Base-by-base conservation (phyloP, 192 early-diverging fungal species). In the Coemansia sp. region DNA sequence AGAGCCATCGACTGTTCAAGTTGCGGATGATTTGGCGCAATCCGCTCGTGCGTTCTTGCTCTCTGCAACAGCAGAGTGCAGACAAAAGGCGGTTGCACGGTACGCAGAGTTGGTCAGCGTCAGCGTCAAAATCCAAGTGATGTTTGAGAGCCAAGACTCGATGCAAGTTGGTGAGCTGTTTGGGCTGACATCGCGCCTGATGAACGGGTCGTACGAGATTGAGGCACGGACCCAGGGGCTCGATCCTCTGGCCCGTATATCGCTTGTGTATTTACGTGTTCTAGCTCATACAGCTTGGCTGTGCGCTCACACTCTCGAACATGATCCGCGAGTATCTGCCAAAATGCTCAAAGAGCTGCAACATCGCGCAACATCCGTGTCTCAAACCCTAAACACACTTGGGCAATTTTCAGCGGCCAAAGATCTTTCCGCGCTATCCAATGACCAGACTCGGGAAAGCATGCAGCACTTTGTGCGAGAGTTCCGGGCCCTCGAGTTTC, bases 251-350 rank as follows among this genome's bases (percentile, higher is more conserved):
- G 58, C 66, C 37, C 54, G 53, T 2, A 47, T 60, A 5, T 66
- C 73, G 2, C 69, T 81, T 19, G 39, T 38, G 2, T 65, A 67
- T 35, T 26, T 72, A 5, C 73, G 73, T 6, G 21, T 75, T 9
- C 69, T 81, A 14, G 78, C 69, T 9, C 78, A 81, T 26, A 69
- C 74, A 0, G 51, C 43, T 14, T 81, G 78, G 78, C 41, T 81
- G 52, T 17, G 43, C 51, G 1, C 78, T 68, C 38, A 16, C 37
- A 10, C 27, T 54, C 10, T 39, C 37, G 4, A 49, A 7, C 61
- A 72, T 41, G 73, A 74, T 43, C 6, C 37, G 6, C 22, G 60
- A 9, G 53, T 80, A 7, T 54, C 37, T 4, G 69, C 53, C 27
- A 65, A 39, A 29, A 65, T 80, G 55, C n/a, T 22, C 11, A 62